phyloP scores from a whole-genome alignment of 2,329 filamentous ascomycete genomes.

The Aspergillus terreus region DNA sequence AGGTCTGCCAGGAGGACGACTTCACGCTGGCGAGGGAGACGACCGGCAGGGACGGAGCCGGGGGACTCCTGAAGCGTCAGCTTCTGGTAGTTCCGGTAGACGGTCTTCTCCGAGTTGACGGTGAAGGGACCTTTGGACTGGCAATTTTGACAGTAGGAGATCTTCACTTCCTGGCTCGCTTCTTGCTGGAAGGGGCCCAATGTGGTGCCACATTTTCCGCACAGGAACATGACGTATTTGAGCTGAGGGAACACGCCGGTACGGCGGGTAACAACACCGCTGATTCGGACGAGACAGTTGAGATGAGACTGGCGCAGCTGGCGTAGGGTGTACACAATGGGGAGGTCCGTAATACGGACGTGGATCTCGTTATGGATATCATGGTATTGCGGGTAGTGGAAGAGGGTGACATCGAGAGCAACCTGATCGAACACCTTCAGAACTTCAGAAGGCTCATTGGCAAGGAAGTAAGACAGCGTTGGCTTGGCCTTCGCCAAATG shows the following conservation, averaged over 20 bases:
- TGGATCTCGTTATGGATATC: conserved; percentile 97
- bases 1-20: conserved; percentile 96
- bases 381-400: conserved; percentile 97
- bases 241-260: conserved; percentile 96
- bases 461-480: conserved; percentile 90
- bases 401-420: conserved; percentile 90
- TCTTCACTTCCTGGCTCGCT: conserved; percentile 92
- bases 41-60: conserved; percentile 91
- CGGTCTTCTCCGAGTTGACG: conserved; percentile 93
- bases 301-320: conserved; percentile 93
- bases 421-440: conserved; percentile 95
- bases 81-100: conserved; percentile 98
- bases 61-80: conserved; percentile 95
- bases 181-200: conserved; percentile 97
- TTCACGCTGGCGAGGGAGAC: conserved; percentile 86
- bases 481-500: conserved; percentile 88
- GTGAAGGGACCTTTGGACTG: conserved; percentile 93
- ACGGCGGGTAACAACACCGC: conserved; percentile 88
- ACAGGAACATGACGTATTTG: conserved; percentile 98
- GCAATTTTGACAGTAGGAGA: conserved; percentile 94
- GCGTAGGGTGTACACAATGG: conserved; percentile 89
- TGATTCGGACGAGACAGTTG: conserved; percentile 91
- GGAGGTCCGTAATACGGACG: conserved; percentile 91
- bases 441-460: conserved; percentile 92
- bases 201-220: conserved; percentile 84